Base-by-base conservation (phyloP, 2,329 filamentous ascomycete species). In the Trichophyton simii region DNA sequence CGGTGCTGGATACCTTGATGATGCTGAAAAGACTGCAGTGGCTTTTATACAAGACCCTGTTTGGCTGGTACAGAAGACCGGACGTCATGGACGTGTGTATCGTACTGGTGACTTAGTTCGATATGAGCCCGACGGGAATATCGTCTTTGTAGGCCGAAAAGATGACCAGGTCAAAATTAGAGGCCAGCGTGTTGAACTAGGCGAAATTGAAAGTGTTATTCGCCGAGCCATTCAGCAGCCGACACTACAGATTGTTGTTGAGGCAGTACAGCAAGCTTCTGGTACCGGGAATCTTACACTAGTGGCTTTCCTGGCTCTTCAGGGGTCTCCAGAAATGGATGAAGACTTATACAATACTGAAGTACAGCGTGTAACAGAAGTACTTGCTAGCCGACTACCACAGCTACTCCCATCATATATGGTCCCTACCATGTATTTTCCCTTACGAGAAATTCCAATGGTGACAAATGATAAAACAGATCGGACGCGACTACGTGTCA, bases 181-280 rank as follows among this genome's bases (percentile, higher is more conserved):
- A 13, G 90, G 90, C 0, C 90, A 95, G 70, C 80, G 90, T 11
- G 79, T 95, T 0, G 91, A 95, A 68, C 86, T 94, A 62, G 87
- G 86, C 0, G 90, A 95, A 74, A 92, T 95, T 72, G 88, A 92
- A 69, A 83, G 89, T 66, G 65, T 68, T 50, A 48, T 57, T 8
- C 54, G 20, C 13, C 31, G 15, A 7, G 9, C 18, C 3, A 13
- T 57, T 42, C 9, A 18, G 20, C 31, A 57, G 3, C 25, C 15
- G 0, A n/a, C n/a, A 38, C 6, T 22, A 9, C 20, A 25, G 6
- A 15, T 57, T 38, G 20, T 38, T 8, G 54, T 38, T 2, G 54
- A 57, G 15, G 54, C 20, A 6, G 11, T 42, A 4, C 31, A 38
- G 3, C 31, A 20, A 13, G 13, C 28, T 13, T 13, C 28, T 3